A percentile compares a stretch with the other conserved stretches of the same genome.
phyloP scores from a whole-genome alignment of 345 rosid species.

The Sapria himalayana region DNA sequence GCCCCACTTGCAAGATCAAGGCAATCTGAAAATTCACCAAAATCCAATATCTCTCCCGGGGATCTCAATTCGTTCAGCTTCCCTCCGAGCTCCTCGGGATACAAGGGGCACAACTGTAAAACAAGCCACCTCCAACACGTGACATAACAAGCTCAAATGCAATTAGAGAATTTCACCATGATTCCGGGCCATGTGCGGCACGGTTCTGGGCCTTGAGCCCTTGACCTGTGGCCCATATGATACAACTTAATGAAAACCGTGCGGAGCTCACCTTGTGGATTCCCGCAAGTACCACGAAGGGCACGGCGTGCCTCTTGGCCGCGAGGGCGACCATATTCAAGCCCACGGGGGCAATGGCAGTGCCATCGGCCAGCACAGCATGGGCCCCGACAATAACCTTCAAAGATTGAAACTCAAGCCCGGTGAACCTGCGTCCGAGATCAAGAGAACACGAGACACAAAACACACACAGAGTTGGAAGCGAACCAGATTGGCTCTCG shows the following conservation, averaged over 20 bases:
- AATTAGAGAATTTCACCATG: no score
- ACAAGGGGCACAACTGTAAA: slow-evolving; percentile 72
- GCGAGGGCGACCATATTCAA: slow-evolving; percentile 97
- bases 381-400: slow-evolving; percentile 98
- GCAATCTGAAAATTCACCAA: slow-evolving; percentile 96
- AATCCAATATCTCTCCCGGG: slow-evolving; percentile 84
- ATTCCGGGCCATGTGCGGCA: no score
- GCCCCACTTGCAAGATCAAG: slow-evolving; percentile 49
- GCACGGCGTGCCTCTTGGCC: slow-evolving; percentile 91
- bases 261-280: slow-evolving; percentile 69
- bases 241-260: no score
- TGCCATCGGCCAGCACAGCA: slow-evolving; percentile 97
- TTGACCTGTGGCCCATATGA: no score
- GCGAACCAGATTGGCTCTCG: slow-evolving; percentile 96
- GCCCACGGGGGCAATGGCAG: slow-evolving; percentile 94
- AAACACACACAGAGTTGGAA: no score
- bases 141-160: slow-evolving; percentile 4
- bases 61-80: slow-evolving; percentile 84
- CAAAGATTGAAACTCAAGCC: slow-evolving; percentile 5
- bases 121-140: neutral
- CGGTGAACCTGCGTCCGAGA: neutral
- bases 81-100: slow-evolving; percentile 96
- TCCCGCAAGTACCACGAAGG: slow-evolving; percentile 93
- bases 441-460: neutral
- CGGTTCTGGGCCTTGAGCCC: no score